Conservation (phyloP, 768 basidiomycete species). For the Rhizopogon roseolus region DNA sequence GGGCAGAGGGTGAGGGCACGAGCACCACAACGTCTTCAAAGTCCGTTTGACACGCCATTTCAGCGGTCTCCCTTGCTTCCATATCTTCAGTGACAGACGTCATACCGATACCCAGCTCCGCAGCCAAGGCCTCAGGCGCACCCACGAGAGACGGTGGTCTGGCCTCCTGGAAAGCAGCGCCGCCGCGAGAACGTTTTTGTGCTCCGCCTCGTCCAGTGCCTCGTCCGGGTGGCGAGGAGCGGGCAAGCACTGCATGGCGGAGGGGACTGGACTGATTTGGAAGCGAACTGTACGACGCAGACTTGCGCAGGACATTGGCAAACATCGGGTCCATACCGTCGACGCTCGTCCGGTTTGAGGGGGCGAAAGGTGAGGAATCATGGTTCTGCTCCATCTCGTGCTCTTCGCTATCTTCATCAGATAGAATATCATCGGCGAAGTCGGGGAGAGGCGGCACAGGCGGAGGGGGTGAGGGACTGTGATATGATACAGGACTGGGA, state of each 20-base stretch:
- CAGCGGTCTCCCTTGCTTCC: conserved; percentile 41
- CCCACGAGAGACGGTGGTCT: conserved; percentile 69
- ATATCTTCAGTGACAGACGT: conserved; percentile 36
- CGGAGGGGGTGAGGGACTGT: conserved; percentile 28
- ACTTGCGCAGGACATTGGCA: conserved; percentile 69
- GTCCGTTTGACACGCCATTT: conserved; percentile 68
- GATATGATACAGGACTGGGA: conserved; percentile 42
- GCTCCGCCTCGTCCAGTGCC: conserved; percentile 38
- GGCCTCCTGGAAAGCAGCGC: conserved; percentile 64
- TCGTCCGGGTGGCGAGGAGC: conserved; percentile 24
- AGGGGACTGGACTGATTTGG: conserved; percentile 53
- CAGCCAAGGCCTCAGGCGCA: conserved; percentile 66
- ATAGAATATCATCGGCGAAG: conserved; percentile 17
- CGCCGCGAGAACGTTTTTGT: conserved; percentile 56
- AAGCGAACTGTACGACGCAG: conserved; percentile 36
- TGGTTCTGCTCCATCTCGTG: conserved; percentile 20
- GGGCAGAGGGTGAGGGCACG: conserved; percentile 21
- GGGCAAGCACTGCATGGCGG: conserved; percentile 51
- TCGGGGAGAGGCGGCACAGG: conserved; percentile 30
- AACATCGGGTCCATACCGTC: conserved; percentile 88
- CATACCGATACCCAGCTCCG: conserved; percentile 52
- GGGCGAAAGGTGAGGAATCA: conserved; percentile 36
- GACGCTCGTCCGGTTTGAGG: conserved; percentile 64
- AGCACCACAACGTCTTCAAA: conserved; percentile 26
- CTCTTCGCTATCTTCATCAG: conserved; percentile 19